Evolutionary conservation across 2,329 filamentous ascomycete genomes (phyloP).

Genomic region (Penicillium sp.): DNA sequence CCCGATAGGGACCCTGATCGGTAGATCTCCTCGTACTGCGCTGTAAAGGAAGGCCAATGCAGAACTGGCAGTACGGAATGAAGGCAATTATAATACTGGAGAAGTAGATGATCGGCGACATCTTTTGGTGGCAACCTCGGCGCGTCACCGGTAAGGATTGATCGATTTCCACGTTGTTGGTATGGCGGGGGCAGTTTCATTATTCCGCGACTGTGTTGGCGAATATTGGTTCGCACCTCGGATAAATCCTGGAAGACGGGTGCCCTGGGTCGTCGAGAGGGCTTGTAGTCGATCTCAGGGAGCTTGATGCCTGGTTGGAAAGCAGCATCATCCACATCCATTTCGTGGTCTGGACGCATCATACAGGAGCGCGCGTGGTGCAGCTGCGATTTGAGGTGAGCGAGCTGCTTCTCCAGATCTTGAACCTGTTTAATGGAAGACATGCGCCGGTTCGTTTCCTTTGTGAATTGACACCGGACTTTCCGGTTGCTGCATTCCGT

Average conservation of each 20-base stretch:
- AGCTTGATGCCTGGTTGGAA: constrained; percentile 51
- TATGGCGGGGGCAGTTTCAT: constrained; percentile 71
- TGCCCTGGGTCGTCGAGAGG: constrained; percentile 58
- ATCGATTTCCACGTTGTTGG: constrained; percentile 50
- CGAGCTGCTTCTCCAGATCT: constrained; percentile 88
- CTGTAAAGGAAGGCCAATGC: constrained; percentile 79
- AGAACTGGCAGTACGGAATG: constrained; percentile 80
- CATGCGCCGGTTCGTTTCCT: constrained; percentile 97
- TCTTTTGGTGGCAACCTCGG: constrained; percentile 66
- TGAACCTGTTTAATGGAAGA: constrained; percentile 99
- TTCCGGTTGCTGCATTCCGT: constrained; percentile 95
- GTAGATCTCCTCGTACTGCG: constrained; percentile 72
- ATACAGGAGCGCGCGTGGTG: constrained; percentile 64
- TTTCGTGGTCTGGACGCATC: constrained; percentile 44
- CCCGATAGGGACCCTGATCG: constrained; percentile 56
- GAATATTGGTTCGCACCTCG: constrained; percentile 66
- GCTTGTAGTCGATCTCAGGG: constrained; percentile 61
- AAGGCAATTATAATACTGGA: constrained; percentile 68
- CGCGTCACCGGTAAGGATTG: constrained; percentile 49
- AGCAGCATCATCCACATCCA: constrained; percentile 41
- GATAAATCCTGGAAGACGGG: constrained; percentile 63
- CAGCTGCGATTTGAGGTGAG: constrained; percentile 74
- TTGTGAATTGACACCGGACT: constrained; percentile 97
- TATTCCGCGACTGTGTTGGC: constrained; percentile 68
- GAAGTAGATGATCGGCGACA: constrained; percentile 65